These are phyloP conservation scores for Cyamopsis tetragonoloba DNA, from an alignment of 306 rosid genomes.

Conservation along the genomic window DNA sequence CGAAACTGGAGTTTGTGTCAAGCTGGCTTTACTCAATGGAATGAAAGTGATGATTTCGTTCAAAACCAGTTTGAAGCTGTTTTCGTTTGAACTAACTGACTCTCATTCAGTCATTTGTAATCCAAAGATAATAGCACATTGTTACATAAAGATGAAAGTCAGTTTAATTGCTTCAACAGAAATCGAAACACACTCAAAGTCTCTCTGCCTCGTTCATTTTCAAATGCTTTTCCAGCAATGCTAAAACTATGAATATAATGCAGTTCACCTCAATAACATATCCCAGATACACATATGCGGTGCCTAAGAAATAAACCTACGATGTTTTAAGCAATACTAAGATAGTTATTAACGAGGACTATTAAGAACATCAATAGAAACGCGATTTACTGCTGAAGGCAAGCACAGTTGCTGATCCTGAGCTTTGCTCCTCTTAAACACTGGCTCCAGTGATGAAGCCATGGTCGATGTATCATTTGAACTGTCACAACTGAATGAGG, in stretches of 20 bases:
- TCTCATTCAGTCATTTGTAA: too few relatives aligned
- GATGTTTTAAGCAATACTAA: constrained; percentile 33
- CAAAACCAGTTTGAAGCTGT: too few relatives aligned
- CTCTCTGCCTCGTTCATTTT: constrained; percentile 28
- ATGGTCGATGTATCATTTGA: constrained; percentile 62
- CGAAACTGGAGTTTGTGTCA: too few relatives aligned
- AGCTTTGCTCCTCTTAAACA: constrained; percentile 48
- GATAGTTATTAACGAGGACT: constrained; percentile 49
- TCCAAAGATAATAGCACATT: too few relatives aligned
- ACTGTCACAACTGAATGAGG: constrained; percentile 55
- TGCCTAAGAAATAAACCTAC: constrained; percentile 32
- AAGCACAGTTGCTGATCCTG: constrained; percentile 64
- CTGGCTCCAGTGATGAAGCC: constrained; percentile 43
- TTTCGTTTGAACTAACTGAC: too few relatives aligned
- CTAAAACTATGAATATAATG: constrained; percentile 24
- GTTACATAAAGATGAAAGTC: too few relatives aligned
- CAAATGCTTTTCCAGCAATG: constrained; percentile 30
- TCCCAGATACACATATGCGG: constrained; percentile 21
- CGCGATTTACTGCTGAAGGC: constrained; percentile 41
- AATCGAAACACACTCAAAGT: too few relatives aligned
- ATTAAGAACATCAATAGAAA: constrained; percentile 42
- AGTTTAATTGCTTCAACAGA: too few relatives aligned
- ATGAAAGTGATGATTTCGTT: too few relatives aligned
- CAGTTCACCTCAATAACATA: constrained; percentile 29
- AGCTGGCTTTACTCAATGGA: too few relatives aligned